Base-by-base conservation (phyloP, 164 flowering plant genomes). In the Tetracentron sinense region DNA sequence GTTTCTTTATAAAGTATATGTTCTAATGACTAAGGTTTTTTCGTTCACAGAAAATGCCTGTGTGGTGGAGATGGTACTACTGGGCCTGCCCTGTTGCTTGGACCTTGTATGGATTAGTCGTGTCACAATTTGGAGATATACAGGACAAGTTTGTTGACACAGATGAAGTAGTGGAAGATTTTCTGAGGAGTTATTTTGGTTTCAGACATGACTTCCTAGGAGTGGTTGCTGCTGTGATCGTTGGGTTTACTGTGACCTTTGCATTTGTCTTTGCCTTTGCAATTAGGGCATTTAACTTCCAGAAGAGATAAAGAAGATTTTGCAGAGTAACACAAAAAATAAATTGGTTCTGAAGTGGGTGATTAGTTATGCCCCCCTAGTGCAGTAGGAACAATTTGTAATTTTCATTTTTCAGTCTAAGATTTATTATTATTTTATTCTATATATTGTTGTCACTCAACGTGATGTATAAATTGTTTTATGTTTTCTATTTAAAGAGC, bases 61-160 rank as follows among this genome's bases (percentile, higher is more conserved):
- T 72, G 7, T 79, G 82, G 82, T 79, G 82, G 83, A 70, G 68
- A 66, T 80, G 83, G 83, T 72, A 80, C 61, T 68, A 64, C 38
- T 77, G 77, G 79, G 47, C 33, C 20, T 72, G 77, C 55, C 83
- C 81, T 0, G 56, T 80, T 2, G 25, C 74, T 19, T 80, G 79
- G 83, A 73, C 81, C 21, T 47, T 80, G 70, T 75, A 80, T 30
- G 83, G 83, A 51, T 20, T 80, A 69, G 29, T 71, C 23, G 71
- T 42, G 0, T 70, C 81, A 16, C 81, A 80, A 29, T 80, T 46
- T 60, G 81, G 81, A 21, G 81, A 78, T 28, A 2, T 71, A 6
- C 47, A 55, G 31, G 55, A 63, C 19, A 12, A 0, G 27, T n/a
- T n/a, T n/a, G 38, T 75, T 22, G 51, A 47, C 16, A 14, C 49